Conservation (phyloP, 768 basidiomycete species). For the Naematelia aurantialba region DNA sequence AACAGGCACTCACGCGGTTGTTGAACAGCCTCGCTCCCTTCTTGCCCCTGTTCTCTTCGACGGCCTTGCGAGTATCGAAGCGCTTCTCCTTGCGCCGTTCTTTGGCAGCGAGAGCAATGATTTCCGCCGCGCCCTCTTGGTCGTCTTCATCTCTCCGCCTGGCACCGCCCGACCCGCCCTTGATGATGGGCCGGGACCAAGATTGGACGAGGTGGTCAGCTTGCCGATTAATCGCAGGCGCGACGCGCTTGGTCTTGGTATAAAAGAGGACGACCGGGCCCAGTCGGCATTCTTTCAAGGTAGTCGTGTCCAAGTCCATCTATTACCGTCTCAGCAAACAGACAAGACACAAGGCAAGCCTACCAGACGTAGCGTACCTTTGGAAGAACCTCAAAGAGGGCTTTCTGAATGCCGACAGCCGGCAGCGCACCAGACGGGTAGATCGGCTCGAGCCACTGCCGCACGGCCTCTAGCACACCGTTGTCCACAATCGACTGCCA, state of each 20-base stretch:
- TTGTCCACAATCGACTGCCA: constrained; percentile 92
- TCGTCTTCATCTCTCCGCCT: constrained; percentile 11
- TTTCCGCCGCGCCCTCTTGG: constrained; percentile 10
- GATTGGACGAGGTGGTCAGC: constrained; percentile 74
- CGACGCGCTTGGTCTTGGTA: constrained; percentile 88
- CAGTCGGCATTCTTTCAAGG: constrained; percentile 84
- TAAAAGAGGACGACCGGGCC: constrained; percentile 91
- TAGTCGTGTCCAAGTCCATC: constrained; percentile 87
- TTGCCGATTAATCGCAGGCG: constrained; percentile 70
- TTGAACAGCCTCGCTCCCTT: constrained; percentile 34
- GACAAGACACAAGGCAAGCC: constrained; percentile 12
- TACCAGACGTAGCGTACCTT: constrained; percentile 52
- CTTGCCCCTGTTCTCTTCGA: constrained; percentile 36
- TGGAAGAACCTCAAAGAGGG: constrained; percentile 74
- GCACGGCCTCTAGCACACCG: constrained; percentile 75
- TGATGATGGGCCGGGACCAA: constrained; percentile 48
- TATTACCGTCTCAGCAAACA: constrained; percentile 18
- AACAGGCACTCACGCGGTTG: constrained; percentile 22
- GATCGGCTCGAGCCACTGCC: constrained; percentile 88
- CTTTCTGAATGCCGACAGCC: constrained; percentile 89
- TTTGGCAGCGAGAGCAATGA: constrained; percentile 3
- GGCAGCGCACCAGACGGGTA: constrained; percentile 80
- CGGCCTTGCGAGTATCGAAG: constrained; percentile 31
- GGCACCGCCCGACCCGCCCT: not conserved
- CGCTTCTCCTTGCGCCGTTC: constrained; percentile 13